These are phyloP conservation scores for Corynespora cassiicola DNA, from an alignment of 2,329 filamentous ascomycete genomes.

Conservation along the genomic window DNA sequence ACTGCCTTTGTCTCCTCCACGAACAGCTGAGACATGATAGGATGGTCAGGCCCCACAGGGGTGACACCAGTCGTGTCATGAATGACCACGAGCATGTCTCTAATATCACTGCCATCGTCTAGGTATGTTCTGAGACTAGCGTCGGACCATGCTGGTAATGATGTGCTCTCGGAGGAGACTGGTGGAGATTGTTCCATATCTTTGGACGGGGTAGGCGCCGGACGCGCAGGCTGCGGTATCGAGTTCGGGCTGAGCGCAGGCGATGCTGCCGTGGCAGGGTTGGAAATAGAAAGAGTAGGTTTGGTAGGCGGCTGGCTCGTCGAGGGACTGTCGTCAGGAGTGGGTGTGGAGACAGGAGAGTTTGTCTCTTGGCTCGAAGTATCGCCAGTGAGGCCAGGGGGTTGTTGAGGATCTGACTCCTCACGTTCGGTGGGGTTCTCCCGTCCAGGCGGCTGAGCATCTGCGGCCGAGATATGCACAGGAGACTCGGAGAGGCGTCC, in stretches of 20 bases:
- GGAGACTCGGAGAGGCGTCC: constrained; percentile 69
- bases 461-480: constrained; percentile 67
- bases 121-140: constrained; percentile 85
- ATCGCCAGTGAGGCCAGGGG: constrained; percentile 73
- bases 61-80: constrained; percentile 88
- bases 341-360: constrained; percentile 45
- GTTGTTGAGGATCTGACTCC: constrained; percentile 48
- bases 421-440: constrained; percentile 21
- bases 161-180: constrained; percentile 52
- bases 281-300: constrained; percentile 22
- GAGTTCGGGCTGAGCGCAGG: constrained; percentile 23
- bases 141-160: constrained; percentile 82
- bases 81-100: constrained; percentile 88
- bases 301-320: constrained; percentile 36
- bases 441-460: constrained; percentile 45
- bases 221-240: constrained; percentile 42
- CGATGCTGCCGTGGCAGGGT: constrained; percentile 24
- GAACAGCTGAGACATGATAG: constrained; percentile 80
- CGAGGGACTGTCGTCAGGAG: constrained; percentile 38
- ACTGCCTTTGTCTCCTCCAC: constrained; percentile 85
- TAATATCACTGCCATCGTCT: constrained; percentile 86
- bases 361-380: constrained; percentile 70
- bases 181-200: constrained; percentile 35
- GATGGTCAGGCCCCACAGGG: constrained; percentile 83
- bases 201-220: constrained; percentile 39